A percentile compares a stretch with the other conserved stretches of the same genome.
These are phyloP conservation scores for Remersonia thermophila DNA, from an alignment of 2,329 filamentous ascomycete species.

Conservation along the genomic window DNA sequence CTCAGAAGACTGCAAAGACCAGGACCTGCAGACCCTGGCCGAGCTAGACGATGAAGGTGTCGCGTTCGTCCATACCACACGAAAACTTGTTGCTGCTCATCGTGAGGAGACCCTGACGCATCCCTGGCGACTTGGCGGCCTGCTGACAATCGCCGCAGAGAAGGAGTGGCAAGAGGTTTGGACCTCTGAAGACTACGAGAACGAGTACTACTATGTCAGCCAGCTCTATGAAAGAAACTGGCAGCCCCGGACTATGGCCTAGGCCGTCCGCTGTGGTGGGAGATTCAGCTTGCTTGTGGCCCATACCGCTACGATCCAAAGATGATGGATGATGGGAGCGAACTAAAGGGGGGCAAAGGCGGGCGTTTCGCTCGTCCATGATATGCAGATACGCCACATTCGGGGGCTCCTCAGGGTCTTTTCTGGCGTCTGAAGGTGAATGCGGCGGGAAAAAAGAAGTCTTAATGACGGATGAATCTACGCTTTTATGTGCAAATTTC, in stretches of 20 bases:
- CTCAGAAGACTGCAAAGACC: constrained; percentile 41
- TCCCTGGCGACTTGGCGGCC: too few relatives aligned
- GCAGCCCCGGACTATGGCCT: constrained; percentile 31
- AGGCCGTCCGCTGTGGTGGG: constrained; percentile 9
- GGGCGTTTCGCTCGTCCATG: too few relatives aligned
- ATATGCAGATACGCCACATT: too few relatives aligned
- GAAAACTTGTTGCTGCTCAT: constrained; percentile 29
- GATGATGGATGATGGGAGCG: too few relatives aligned
- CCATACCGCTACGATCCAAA: background rate
- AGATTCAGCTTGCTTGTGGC: background rate
- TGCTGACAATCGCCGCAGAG: constrained; percentile 19
- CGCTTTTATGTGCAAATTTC: too few relatives aligned
- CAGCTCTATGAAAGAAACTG: constrained; percentile 47
- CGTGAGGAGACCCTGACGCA: constrained; percentile 27
- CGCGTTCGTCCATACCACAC: constrained; percentile 36
- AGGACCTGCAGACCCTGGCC: constrained; percentile 39
- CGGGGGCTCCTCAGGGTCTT: too few relatives aligned
- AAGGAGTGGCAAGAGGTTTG: constrained; percentile 35
- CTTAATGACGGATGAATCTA: too few relatives aligned
- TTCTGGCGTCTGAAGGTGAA: too few relatives aligned
- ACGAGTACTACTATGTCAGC: constrained; percentile 48
- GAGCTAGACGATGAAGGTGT: constrained; percentile 36
- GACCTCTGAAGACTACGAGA: constrained; percentile 33
- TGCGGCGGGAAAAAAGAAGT: too few relatives aligned
- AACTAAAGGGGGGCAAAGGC: too few relatives aligned